phyloP scores from a whole-genome alignment of 2,329 filamentous ascomycete species.

The Onygena corvina region DNA sequence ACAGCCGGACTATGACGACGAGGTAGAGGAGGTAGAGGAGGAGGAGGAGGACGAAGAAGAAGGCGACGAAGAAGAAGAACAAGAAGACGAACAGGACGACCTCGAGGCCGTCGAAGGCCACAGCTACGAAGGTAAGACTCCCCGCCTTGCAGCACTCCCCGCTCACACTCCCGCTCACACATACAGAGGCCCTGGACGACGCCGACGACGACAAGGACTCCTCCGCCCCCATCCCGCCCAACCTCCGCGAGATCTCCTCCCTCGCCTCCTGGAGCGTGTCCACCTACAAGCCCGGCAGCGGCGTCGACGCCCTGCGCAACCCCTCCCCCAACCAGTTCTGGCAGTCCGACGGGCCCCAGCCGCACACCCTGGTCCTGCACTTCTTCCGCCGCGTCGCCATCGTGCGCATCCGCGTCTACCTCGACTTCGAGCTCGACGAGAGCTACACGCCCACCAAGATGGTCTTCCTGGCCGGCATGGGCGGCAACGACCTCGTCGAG shows the following conservation, averaged over 20 bases:
- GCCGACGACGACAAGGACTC: constrained; percentile 20
- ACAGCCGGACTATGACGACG: constrained; percentile 14
- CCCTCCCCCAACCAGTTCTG: constrained; percentile 48
- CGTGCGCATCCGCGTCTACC: constrained; percentile 43
- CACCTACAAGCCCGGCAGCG: constrained; percentile 50
- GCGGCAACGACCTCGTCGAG: constrained; percentile 79
- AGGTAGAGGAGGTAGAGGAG: constrained; percentile 15
- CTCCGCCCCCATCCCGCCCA: constrained; percentile 28
- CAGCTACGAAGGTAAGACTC: not conserved
- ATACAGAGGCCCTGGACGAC: too few relatives aligned
- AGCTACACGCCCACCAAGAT: constrained; percentile 95
- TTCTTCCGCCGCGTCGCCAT: constrained; percentile 46
- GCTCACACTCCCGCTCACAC: not conserved
- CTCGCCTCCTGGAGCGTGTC: constrained; percentile 56
- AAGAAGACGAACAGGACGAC: constrained; percentile 18
- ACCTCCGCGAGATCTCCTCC: constrained; percentile 51
- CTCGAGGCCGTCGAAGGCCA: constrained; percentile 17
- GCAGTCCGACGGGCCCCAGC: constrained; percentile 56
- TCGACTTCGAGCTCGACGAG: constrained; percentile 88
- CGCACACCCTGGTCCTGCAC: constrained; percentile 52
- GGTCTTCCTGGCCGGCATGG: constrained; percentile 75
- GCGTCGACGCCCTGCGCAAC: constrained; percentile 47
- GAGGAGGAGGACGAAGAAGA: constrained; percentile 18
- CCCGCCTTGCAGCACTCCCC: not conserved
- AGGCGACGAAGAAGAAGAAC: constrained; percentile 25